These are phyloP conservation scores for Seiridium unicorne DNA, from an alignment of 2,329 filamentous ascomycete genomes.

Conservation along the genomic window DNA sequence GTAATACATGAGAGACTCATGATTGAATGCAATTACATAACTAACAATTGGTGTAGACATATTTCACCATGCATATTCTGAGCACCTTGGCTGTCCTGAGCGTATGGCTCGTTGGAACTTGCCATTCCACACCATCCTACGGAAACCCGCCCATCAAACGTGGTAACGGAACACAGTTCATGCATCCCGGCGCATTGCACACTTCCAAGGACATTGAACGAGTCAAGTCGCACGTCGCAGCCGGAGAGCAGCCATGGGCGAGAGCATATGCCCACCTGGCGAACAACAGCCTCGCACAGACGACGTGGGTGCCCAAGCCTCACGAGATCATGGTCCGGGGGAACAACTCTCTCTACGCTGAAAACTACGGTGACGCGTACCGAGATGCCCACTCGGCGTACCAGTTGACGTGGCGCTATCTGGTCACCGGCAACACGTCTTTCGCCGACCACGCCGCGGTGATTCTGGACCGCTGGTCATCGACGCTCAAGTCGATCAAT, in stretches of 20 bases:
- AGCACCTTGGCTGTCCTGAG: too few species aligned
- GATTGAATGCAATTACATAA: too few species aligned
- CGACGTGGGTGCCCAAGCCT: slow-evolving; percentile 26
- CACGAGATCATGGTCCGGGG: slow-evolving; percentile 34
- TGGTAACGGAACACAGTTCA: not conserved
- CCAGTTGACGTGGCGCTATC: slow-evolving; percentile 36
- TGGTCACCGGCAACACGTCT: slow-evolving; percentile 31
- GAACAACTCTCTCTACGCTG: slow-evolving; percentile 16
- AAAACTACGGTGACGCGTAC: slow-evolving; percentile 32
- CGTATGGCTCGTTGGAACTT: too few species aligned
- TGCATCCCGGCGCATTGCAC: slow-evolving; percentile 10
- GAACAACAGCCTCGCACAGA: slow-evolving; percentile 21
- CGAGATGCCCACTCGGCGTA: slow-evolving; percentile 35
- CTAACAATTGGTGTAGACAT: too few species aligned
- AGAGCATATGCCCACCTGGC: slow-evolving; percentile 8
- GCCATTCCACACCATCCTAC: too few species aligned
- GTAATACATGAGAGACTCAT: too few species aligned
- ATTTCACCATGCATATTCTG: too few species aligned
- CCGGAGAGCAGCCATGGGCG: slow-evolving; percentile 8
- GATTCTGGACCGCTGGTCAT: slow-evolving; percentile 37
- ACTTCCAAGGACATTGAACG: slow-evolving; percentile 9
- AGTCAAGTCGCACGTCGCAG: slow-evolving; percentile 2
- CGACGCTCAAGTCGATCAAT: slow-evolving; percentile 28
- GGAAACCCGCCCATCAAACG: too few species aligned
- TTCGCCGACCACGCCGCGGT: slow-evolving; percentile 34